phyloP scores from a whole-genome alignment of 169 alveolate genomes.

The Eimeria zaria region DNA sequence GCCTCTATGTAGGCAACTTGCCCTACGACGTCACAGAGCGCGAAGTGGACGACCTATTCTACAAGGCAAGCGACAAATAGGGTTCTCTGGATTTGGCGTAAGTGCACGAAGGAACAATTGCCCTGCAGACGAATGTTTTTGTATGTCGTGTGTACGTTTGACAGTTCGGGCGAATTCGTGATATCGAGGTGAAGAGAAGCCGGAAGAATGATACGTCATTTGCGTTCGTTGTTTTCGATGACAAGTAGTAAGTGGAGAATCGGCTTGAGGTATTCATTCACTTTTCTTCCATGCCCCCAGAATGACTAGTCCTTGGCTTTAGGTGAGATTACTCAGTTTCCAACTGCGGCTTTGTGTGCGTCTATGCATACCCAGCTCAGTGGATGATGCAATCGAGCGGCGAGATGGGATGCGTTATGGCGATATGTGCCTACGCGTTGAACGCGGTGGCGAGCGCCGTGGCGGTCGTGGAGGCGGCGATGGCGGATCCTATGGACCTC shows the following conservation, averaged over 20 bases:
- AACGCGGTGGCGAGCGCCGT: slow-evolving; percentile 64
- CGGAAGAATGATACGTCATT: slow-evolving; percentile 86
- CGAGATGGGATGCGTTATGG: slow-evolving; percentile 89
- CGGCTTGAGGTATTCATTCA: neutral
- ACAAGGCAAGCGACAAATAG: slow-evolving; percentile 16
- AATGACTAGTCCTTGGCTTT: neutral
- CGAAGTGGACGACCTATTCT: slow-evolving; percentile 64
- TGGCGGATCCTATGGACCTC: slow-evolving; percentile 63
- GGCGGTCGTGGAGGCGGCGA: slow-evolving; percentile 61
- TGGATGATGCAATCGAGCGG: slow-evolving; percentile 89
- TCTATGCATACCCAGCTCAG: slow-evolving; percentile 62
- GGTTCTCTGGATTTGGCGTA: neutral
- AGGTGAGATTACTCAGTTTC: neutral
- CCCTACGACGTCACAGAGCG: slow-evolving; percentile 58
- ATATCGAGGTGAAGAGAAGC: slow-evolving; percentile 89
- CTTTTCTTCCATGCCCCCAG: neutral
- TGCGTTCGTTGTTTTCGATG: slow-evolving; percentile 89
- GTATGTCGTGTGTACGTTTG: slow-evolving; percentile 5
- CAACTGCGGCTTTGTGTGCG: neutral
- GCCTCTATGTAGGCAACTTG: slow-evolving; percentile 64
- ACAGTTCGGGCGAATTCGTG: slow-evolving; percentile 90
- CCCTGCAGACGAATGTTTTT: neutral
- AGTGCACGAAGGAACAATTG: neutral
- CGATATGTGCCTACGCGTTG: slow-evolving; percentile 76
- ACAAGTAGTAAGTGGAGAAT: slow-evolving; percentile 78